Evolutionary conservation across 139 green algal species (phyloP).

Genomic region (Micractinium conductrix): DNA sequence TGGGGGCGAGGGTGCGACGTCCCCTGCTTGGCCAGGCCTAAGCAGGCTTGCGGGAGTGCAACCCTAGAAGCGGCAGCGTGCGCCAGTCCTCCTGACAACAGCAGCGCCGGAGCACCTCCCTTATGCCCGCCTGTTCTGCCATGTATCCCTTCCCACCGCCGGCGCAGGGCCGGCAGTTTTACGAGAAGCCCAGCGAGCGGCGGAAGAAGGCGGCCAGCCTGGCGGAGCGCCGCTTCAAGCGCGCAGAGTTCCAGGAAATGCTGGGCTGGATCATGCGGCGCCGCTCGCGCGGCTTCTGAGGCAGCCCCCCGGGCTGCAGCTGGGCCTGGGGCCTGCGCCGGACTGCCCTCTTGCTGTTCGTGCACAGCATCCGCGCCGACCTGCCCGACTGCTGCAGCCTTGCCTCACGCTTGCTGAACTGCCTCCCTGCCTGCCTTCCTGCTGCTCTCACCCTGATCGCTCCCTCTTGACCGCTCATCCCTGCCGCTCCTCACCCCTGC

Average conservation of each 20-base stretch:
- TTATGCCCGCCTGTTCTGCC: too few relatives aligned
- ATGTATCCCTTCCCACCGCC: constrained; percentile 1
- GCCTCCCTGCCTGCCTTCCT: neutral
- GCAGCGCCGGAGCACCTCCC: too few relatives aligned
- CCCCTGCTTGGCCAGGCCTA: too few relatives aligned
- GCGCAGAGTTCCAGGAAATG: constrained; percentile 46
- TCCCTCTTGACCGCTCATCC: neutral
- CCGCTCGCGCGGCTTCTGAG: constrained; percentile 30
- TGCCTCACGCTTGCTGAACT: neutral
- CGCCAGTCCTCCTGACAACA: too few relatives aligned
- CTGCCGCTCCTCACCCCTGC: too few relatives aligned
- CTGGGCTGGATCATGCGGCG: constrained; percentile 54
- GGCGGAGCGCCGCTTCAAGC: constrained; percentile 22
- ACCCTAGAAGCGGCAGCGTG: too few relatives aligned
- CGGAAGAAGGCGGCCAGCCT: constrained; percentile 32
- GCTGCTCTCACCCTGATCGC: neutral
- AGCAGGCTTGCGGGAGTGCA: too few relatives aligned
- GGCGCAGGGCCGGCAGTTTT: constrained; percentile 6
- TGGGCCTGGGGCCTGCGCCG: neutral
- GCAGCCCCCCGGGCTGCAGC: too few relatives aligned
- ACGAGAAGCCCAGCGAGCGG: constrained; percentile 47
- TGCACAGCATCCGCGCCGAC: too few relatives aligned
- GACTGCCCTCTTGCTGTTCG: neutral
- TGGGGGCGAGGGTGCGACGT: too few relatives aligned
- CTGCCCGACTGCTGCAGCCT: too few relatives aligned